These are phyloP conservation scores for Colletotrichum spinosum DNA, from an alignment of 2,329 filamentous ascomycete genomes.

Conservation along the genomic window DNA sequence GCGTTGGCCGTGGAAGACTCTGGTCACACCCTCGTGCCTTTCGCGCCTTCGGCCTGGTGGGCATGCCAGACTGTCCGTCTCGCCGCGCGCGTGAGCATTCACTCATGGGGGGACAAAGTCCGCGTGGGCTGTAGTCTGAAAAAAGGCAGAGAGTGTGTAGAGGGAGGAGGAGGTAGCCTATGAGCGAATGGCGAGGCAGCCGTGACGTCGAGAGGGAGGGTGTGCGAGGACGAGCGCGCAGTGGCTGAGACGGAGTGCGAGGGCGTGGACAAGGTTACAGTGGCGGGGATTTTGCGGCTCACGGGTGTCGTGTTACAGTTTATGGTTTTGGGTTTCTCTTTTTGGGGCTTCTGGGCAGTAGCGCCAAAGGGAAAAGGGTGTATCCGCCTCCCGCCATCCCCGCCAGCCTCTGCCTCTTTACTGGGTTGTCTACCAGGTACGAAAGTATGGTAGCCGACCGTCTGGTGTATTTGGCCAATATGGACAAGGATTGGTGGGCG, in stretches of 20 bases:
- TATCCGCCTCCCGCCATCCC: no score
- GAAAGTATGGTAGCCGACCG: no score
- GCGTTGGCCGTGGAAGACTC: no score
- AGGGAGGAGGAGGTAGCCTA: no score
- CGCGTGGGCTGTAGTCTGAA: no score
- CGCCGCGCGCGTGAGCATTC: no score
- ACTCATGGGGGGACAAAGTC: no score
- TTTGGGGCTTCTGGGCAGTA: not conserved
- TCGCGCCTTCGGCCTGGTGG: not conserved
- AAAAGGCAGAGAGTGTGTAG: no score
- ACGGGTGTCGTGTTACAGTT: conserved; percentile 6
- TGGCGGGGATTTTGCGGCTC: conserved; percentile 16
- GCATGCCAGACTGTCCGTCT: not conserved
- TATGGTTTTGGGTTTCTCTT: not conserved
- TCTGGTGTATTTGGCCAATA: no score
- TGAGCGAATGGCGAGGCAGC: not conserved
- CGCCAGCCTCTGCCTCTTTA: not conserved
- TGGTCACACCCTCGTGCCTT: not conserved
- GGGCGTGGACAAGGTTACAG: conserved; percentile 14
- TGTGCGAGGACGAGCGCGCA: not conserved
- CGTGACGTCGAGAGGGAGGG: not conserved
- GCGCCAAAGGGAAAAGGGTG: no score
- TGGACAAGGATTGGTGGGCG: no score
- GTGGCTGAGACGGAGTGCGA: not conserved
- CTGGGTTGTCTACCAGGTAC: no score